These are phyloP conservation scores for Deuterostichococcus epilithicus DNA, from an alignment of 139 green algal genomes.

Conservation along the genomic window DNA sequence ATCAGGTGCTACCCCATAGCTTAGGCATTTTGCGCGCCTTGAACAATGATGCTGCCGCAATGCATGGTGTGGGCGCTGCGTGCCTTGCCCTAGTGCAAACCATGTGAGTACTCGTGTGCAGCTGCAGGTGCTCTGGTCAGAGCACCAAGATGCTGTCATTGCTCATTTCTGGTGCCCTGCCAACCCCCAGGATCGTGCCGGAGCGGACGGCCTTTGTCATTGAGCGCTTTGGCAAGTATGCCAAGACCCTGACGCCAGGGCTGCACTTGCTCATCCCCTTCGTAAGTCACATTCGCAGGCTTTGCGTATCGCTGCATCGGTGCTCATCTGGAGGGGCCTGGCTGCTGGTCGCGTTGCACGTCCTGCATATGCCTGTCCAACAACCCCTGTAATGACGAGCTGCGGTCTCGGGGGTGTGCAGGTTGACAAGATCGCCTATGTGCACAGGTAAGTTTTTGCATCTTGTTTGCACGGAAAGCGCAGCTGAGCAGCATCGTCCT, in stretches of 20 bases:
- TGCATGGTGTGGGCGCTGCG: background rate
- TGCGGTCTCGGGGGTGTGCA: too few species aligned
- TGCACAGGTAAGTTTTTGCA: constrained; percentile 64
- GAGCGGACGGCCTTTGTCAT: constrained; percentile 77
- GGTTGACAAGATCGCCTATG: constrained; percentile 82
- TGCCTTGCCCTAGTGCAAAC: background rate
- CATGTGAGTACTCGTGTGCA: background rate
- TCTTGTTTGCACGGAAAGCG: too few species aligned
- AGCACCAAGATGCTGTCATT: too few species aligned
- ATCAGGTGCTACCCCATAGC: constrained; percentile 6
- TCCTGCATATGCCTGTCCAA: too few species aligned
- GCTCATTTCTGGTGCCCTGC: too few species aligned
- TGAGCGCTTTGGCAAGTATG: constrained; percentile 87
- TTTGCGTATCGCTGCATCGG: too few species aligned
- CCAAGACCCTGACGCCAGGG: constrained; percentile 68
- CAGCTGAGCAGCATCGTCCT: too few species aligned
- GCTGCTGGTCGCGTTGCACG: too few species aligned
- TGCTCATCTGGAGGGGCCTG: too few species aligned
- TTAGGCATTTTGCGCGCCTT: background rate
- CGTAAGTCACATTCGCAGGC: too few species aligned
- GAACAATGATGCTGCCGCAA: background rate
- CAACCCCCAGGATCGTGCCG: constrained; percentile 79
- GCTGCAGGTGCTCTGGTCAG: too few species aligned
- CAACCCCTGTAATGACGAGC: too few species aligned
- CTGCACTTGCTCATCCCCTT: constrained; percentile 94